Base-by-base conservation (phyloP, 495 filamentous ascomycete genomes). In the Tuber borchii region DNA sequence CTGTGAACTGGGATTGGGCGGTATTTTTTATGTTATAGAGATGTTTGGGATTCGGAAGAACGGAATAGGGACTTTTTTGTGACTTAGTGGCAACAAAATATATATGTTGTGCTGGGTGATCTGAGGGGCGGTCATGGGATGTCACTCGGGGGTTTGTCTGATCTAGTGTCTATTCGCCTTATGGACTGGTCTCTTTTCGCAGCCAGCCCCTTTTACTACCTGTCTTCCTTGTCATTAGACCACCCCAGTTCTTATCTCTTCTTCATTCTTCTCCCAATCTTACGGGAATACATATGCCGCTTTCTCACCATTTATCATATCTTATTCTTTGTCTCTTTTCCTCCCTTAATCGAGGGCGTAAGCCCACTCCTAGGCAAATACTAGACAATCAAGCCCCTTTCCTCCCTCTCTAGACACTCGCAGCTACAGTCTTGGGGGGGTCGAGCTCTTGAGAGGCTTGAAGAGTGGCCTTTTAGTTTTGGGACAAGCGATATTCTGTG, bases 1-100 rank as follows among this genome's bases (percentile, higher is more conserved):
- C 89, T 99, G 85, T 99, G 91, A 88, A 76, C 51, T 65, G 68
- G 51, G 45, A 71, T 42, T 71, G 37, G 44, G 48, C 71, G 68
- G 73, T 74, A 73, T 7, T 65, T 34, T 10, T 65, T 65, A 34
- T 34, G 56, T 34, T 65, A 65, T 65, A 65, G 56, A 65, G 56
- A 65, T 65, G 56, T 34, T 34, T 34, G 56, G 56, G 4, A 65
- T 65, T 65, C 31, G 26, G 31, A 34, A 34, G 26, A 14, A 34
- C 12, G 56, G 56, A 14, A 7, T 31, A 34, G 26, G 14, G 14
- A 1, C 56, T n/a, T 65, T 17, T 31, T 31, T 65, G 26, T 65
- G 26, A 19, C 56, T 17, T 65, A 34, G 26, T 34, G 14, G 31
- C 26, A 65, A 8, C 31, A 65, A 34, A 65, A 65, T 34, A 65